Evolutionary conservation across 768 basidiomycete genomes (phyloP).

Genomic region (Omphalotus guepiniiformis): DNA sequence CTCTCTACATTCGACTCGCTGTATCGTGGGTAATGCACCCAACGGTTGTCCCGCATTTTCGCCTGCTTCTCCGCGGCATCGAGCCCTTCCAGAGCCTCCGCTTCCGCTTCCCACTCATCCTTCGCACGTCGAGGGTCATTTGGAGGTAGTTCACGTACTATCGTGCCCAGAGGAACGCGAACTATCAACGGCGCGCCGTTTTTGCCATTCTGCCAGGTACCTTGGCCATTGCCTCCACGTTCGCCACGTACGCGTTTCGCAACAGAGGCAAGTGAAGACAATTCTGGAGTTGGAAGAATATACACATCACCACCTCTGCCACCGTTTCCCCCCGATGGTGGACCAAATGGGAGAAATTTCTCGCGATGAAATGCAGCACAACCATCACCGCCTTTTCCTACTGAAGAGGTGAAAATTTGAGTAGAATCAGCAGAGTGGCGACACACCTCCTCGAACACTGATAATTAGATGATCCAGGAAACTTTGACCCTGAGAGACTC

Average conservation of each 20-base stretch:
- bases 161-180: conserved; percentile 85
- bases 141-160: conserved; percentile 70
- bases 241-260: conserved; percentile 63
- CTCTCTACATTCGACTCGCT: conserved; percentile 59
- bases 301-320: conserved; percentile 88
- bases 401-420: background rate
- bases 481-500: conserved; percentile 52
- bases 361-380: conserved; percentile 93
- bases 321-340: conserved; percentile 92
- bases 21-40: conserved; percentile 77
- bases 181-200: conserved; percentile 70
- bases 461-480: conserved; percentile 83
- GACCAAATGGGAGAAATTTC: conserved; percentile 77
- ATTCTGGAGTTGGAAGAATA: conserved; percentile 68
- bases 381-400: conserved; percentile 86
- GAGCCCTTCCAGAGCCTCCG: conserved; percentile 51
- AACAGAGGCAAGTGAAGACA: conserved; percentile 76
- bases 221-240: conserved; percentile 70
- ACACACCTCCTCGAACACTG: conserved; percentile 70
- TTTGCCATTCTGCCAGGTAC: conserved; percentile 84
- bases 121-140: conserved; percentile 61
- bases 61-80: conserved; percentile 42
- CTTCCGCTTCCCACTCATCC: conserved; percentile 73
- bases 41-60: conserved; percentile 61
- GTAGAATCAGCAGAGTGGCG: background rate